Evolutionary conservation across 1,284 basidiomycete species (phyloP).

Genomic region (Bondarzewia mesenterica): DNA sequence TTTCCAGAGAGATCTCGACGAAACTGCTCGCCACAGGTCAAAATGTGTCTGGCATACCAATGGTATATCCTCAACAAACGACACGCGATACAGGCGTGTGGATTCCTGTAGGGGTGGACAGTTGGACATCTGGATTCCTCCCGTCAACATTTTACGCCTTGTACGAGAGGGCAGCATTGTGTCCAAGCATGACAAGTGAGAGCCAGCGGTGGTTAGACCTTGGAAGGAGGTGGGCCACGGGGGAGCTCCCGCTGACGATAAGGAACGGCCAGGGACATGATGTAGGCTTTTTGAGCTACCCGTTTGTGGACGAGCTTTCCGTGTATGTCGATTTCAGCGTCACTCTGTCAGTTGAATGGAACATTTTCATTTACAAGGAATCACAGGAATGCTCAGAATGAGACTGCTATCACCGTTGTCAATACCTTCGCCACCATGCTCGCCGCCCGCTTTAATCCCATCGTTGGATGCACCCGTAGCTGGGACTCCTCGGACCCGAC

Average conservation of each 20-base stretch:
- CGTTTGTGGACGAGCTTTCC: constrained; percentile 37
- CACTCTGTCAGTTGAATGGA: background rate
- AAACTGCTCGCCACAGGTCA: too few relatives aligned
- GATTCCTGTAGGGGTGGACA: constrained; percentile 43
- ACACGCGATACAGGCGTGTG: constrained; percentile 36
- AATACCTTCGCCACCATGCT: constrained; percentile 31
- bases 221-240: constrained; percentile 40
- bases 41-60: too few relatives aligned
- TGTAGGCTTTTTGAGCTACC: constrained; percentile 61
- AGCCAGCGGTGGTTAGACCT: constrained; percentile 37
- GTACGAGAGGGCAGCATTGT: constrained; percentile 40
- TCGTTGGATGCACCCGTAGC: constrained; percentile 38
- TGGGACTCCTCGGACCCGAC: constrained; percentile 52
- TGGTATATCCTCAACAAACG: constrained; percentile 54
- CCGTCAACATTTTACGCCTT: constrained; percentile 53
- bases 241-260: constrained; percentile 38
- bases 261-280: constrained; percentile 50
- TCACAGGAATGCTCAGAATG: constrained; percentile 28
- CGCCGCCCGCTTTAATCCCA: constrained; percentile 30
- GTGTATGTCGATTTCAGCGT: constrained; percentile 26
- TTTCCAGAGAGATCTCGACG: too few relatives aligned
- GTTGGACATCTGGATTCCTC: constrained; percentile 68
- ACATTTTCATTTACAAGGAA: background rate
- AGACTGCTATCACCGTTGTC: constrained; percentile 28
- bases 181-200: constrained; percentile 26